These are phyloP conservation scores for Filobasidium uniguttulatum DNA, from an alignment of 1,284 basidiomycete genomes.

Conservation along the genomic window DNA sequence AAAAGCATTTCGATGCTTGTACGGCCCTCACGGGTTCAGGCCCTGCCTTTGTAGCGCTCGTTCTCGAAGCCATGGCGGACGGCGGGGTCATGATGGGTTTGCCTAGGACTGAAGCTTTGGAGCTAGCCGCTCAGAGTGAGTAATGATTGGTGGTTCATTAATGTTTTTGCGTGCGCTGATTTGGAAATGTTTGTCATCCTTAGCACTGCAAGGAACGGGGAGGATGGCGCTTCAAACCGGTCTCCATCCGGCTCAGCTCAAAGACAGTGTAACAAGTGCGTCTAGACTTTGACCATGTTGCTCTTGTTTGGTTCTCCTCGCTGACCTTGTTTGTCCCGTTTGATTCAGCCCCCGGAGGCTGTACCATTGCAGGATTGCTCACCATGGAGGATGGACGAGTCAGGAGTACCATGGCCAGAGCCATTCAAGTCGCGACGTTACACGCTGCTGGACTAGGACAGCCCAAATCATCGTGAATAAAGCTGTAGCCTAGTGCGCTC, in stretches of 20 bases:
- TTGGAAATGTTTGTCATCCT: not conserved
- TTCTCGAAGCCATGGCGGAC: constrained; percentile 97
- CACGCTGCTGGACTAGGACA: constrained; percentile 39
- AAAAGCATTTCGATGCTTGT: constrained; percentile 96
- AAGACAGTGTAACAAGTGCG: constrained; percentile 93
- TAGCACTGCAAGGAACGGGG: constrained; percentile 91
- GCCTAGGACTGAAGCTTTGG: constrained; percentile 81
- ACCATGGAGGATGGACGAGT: constrained; percentile 90
- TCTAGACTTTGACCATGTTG: constrained; percentile 2
- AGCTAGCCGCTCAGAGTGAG: constrained; percentile 89
- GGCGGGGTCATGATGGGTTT: constrained; percentile 99
- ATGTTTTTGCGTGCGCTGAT: not conserved
- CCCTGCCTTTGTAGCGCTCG: constrained; percentile 91
- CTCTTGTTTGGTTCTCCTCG: not conserved
- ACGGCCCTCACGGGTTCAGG: constrained; percentile 93
- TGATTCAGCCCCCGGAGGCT: constrained; percentile 84
- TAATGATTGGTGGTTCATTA: constrained; percentile 14
- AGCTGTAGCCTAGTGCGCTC: too few species aligned
- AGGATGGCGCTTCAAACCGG: constrained; percentile 84
- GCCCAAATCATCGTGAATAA: too few species aligned
- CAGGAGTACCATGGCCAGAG: constrained; percentile 85
- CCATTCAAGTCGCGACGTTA: constrained; percentile 85
- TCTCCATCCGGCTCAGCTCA: constrained; percentile 87
- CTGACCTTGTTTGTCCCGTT: not conserved
- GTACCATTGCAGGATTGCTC: constrained; percentile 91